Evolutionary conservation across 2,329 filamentous ascomycete species (phyloP), one percentile per base, ranked within the genome.

Genomic region (Aspergillus viridinutans): DNA sequence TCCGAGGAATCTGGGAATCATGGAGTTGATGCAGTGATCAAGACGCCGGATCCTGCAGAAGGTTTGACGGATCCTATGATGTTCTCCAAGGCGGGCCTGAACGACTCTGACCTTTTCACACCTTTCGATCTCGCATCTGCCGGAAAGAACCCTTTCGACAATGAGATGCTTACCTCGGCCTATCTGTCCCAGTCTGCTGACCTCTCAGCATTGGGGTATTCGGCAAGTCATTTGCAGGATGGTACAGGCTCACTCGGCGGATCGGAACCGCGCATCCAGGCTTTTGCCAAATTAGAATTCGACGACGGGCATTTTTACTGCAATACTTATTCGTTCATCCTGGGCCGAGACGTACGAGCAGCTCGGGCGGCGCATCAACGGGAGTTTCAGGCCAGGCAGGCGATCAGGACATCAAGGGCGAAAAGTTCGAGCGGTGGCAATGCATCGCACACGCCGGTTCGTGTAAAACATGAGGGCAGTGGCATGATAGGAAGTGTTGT

Each of bases 281-380:
- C 84, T 35, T 87, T 84, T 70, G 85, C 85, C 43, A 85, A 85
- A 67, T 76, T 88, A 49, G 81, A 83, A 64, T 87, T 88, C 68
- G 79, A 83, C 52, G 85, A 88, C 71, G 84, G 85, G 53, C 83
- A 85, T 65, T 87, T 85, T 68, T 86, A 86, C 67, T 83, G 86
- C 73, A 85, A 83, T 61, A 86, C 83, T 5, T 83, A 83, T 64
- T 81, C 82, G 29, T 82, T 87, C 56, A 80, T 84, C 52, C 75
- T 88, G n/a, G 84, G 84, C 45, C 81, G 85, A 68, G 84, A 87
- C 70, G 77, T 83, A 50, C 76, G 79, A 58, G 80, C 80, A 6
- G 78, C 77, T 26, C 74, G 77, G 49, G 75, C 76, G 14, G 79
- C 79, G 29, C 72, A 76, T 57, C 75, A 76, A 55, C 71, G 74